Evolutionary conservation across 257 asterid species (phyloP).

Genomic region (Salvia hispanica): DNA sequence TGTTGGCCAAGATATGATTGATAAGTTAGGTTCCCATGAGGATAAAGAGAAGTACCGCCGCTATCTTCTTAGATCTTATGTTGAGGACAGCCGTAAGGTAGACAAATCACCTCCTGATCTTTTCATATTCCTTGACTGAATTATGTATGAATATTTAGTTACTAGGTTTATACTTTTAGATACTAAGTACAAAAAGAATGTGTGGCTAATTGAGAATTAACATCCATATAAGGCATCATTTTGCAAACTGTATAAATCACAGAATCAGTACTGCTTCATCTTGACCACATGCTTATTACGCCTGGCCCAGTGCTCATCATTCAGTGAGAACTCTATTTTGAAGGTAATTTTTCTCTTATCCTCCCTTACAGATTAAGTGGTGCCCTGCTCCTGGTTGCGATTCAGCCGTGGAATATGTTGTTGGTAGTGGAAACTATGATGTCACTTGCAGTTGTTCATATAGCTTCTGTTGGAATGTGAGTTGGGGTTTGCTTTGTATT

Average conservation of each 20-base stretch:
- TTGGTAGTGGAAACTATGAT: slow-evolving; percentile 87
- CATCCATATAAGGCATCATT: slow-evolving; percentile 23
- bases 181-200: slow-evolving; percentile 1
- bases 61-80: slow-evolving; percentile 85
- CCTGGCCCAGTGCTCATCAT: slow-evolving; percentile 17
- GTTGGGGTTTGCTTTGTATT: slow-evolving; percentile 32
- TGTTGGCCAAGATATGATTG: slow-evolving; percentile 84
- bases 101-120: slow-evolving; percentile 28
- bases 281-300: slow-evolving; percentile 11
- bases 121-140: slow-evolving; percentile 17
- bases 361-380: slow-evolving; percentile 73
- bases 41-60: slow-evolving; percentile 78
- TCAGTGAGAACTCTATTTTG: slow-evolving; percentile 4
- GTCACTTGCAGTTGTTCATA: slow-evolving; percentile 77
- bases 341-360: slow-evolving; percentile 13
- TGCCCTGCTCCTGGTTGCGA: slow-evolving; percentile 99
- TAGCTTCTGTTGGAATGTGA: slow-evolving; percentile 93
- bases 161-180: slow-evolving; percentile 1
- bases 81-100: slow-evolving; percentile 95
- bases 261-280: slow-evolving; percentile 11
- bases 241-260: slow-evolving; percentile 13
- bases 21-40: slow-evolving; percentile 50
- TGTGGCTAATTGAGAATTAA: slow-evolving; percentile 1
- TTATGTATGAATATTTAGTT: slow-evolving; percentile 3
- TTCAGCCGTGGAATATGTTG: slow-evolving; percentile 77